Evolutionary conservation across 768 basidiomycete genomes (phyloP).

Genomic region (Pleurotus ostreatus): DNA sequence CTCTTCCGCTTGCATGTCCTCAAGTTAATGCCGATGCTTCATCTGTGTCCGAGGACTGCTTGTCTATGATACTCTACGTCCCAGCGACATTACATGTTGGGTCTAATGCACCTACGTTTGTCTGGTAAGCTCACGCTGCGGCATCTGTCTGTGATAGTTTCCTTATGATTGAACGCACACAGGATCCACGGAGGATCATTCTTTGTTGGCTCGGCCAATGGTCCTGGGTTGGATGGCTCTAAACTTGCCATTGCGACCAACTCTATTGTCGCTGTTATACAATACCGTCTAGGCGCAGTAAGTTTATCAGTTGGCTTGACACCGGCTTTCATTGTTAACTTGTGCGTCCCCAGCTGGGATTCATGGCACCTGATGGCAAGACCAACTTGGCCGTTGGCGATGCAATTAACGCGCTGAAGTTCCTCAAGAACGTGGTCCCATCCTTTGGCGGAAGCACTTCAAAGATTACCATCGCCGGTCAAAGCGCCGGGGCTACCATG

Average conservation of each 20-base stretch:
- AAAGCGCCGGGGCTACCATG: constrained; percentile 77
- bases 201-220: constrained; percentile 63
- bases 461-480: constrained; percentile 76
- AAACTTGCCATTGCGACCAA: constrained; percentile 64
- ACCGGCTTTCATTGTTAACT: constrained; percentile 1
- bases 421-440: constrained; percentile 52
- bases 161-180: not conserved
- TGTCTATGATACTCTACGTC: constrained; percentile 74
- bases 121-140: constrained; percentile 44
- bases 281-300: constrained; percentile 81
- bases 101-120: constrained; percentile 45
- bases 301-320: constrained; percentile 20
- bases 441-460: constrained; percentile 64
- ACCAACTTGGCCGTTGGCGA: constrained; percentile 74
- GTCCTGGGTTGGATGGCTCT: constrained; percentile 73
- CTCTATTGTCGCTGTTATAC: constrained; percentile 77
- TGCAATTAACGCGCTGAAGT: constrained; percentile 59
- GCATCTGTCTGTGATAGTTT: not conserved
- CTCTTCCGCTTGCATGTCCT: constrained; percentile 68
- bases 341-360: constrained; percentile 51
- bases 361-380: constrained; percentile 64
- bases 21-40: constrained; percentile 51
- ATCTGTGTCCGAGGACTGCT: constrained; percentile 71
- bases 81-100: constrained; percentile 29
- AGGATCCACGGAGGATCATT: constrained; percentile 91